Conservation (phyloP, 345 rosid species). For the Eucalyptus coolabah region DNA sequence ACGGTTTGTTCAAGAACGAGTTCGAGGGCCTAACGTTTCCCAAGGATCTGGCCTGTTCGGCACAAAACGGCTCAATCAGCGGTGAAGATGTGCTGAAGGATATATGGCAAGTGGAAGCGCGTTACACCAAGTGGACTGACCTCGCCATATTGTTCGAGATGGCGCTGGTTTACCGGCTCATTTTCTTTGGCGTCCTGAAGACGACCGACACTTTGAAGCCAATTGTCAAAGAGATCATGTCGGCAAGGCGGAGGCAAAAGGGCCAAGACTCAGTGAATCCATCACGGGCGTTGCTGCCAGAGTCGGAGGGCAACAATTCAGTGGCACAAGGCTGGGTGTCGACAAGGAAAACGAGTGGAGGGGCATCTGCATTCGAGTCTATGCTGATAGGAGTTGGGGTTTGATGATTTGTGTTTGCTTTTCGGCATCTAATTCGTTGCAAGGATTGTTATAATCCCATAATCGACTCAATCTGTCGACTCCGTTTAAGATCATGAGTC, state of each 20-base stretch:
- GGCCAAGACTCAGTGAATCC: not conserved
- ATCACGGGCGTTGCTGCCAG: not conserved
- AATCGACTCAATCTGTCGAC: not conserved
- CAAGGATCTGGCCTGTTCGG: not conserved
- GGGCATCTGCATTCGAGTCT: not conserved
- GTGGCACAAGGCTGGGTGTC: not conserved
- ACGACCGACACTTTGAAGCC: conserved; percentile 1
- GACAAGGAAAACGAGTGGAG: not conserved
- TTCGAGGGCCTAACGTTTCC: conserved; percentile 21
- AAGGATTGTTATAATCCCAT: not conserved
- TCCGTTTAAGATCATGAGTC: not conserved
- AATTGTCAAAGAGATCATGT: not conserved
- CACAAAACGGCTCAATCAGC: not conserved
- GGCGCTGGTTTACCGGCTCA: conserved; percentile 15
- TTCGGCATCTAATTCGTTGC: not conserved
- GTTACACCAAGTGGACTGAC: conserved; percentile 41
- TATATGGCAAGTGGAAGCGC: conserved; percentile 25
- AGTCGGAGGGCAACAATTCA: not conserved
- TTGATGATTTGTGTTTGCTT: not conserved
- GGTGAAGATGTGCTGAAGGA: conserved; percentile 26
- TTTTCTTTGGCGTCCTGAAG: conserved; percentile 22
- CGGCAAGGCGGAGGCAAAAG: not conserved
- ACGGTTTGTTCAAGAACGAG: conserved; percentile 43
- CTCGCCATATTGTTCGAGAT: conserved; percentile 26
- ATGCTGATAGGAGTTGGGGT: not conserved